Evolutionary conservation across 2,329 filamentous ascomycete genomes (phyloP).

Genomic region (Ophiostoma ulmi): DNA sequence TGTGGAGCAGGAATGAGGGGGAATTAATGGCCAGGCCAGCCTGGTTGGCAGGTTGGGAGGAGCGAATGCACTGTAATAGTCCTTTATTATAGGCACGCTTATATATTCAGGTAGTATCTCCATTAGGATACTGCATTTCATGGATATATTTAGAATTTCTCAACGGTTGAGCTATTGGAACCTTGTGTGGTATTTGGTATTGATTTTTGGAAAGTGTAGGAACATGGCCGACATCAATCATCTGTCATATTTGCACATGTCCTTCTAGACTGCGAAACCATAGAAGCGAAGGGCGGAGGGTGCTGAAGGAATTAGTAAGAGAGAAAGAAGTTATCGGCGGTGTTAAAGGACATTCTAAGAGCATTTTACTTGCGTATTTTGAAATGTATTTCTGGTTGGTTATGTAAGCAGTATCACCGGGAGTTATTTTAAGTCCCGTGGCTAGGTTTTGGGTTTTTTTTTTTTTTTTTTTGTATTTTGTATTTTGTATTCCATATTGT

Average conservation of each 20-base stretch:
- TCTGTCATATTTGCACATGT: background rate
- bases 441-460: background rate
- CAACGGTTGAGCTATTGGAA: background rate
- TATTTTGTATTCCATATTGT: background rate
- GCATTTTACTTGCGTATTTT: too few species aligned
- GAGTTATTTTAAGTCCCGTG: background rate
- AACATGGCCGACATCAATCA: background rate
- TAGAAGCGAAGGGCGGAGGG: conserved; percentile 1
- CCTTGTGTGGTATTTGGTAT: background rate
- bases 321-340: background rate
- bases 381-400: background rate
- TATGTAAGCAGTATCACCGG: background rate
- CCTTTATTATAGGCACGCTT: too few species aligned
- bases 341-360: background rate
- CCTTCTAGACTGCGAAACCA: background rate
- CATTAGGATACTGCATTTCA: background rate
- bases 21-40: background rate
- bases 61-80: background rate
- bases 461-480: too few species aligned
- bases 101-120: too few species aligned
- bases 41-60: background rate
- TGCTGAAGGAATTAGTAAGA: background rate
- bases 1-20: conserved; percentile 3
- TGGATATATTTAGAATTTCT: background rate
- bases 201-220: background rate